These are phyloP conservation scores for Lipomyces japonicus DNA, from an alignment of 805 yeast genomes.

Conservation along the genomic window DNA sequence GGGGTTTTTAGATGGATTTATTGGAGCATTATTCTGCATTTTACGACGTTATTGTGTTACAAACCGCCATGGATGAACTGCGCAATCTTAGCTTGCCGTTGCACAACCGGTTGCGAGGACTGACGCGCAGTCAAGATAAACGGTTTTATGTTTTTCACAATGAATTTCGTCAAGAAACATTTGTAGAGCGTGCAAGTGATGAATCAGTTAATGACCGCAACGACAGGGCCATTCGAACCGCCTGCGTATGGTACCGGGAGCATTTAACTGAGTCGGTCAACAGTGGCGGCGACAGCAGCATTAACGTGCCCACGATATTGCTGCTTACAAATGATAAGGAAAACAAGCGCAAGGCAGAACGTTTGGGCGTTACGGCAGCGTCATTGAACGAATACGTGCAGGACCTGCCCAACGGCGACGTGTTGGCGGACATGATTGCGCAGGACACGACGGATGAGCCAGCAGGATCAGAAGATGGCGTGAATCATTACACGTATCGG, in stretches of 20 bases:
- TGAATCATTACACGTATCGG: conserved; percentile 61
- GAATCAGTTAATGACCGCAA: conserved; percentile 86
- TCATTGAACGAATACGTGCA: conserved; percentile 62
- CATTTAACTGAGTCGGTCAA: conserved; percentile 50
- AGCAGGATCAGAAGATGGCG: too few relatives aligned
- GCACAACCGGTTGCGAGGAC: conserved; percentile 73
- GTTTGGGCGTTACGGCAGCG: conserved; percentile 35
- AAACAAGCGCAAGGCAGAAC: conserved; percentile 55
- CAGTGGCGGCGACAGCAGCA: conserved; percentile 1
- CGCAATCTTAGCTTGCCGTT: conserved; percentile 82
- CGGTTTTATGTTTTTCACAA: conserved; percentile 89
- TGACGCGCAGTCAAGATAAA: conserved; percentile 72
- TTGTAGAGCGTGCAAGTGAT: conserved; percentile 53
- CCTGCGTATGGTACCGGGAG: conserved; percentile 63
- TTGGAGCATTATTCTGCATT: conserved; percentile 73
- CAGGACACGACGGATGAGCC: conserved; percentile 34
- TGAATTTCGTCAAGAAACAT: conserved; percentile 76
- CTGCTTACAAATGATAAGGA: conserved; percentile 71
- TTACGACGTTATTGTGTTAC: conserved; percentile 90
- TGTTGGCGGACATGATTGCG: conserved; percentile 75
- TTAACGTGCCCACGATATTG: conserved; percentile 35
- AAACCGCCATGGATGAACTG: conserved; percentile 90
- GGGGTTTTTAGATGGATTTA: conserved; percentile 57
- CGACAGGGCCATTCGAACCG: conserved; percentile 80
- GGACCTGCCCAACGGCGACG: conserved; percentile 64